Percentiles rank a stretch among this genome's conserved stretches.
Evolutionary conservation across 306 rosid genomes (phyloP).

Genomic region (Amphicarpaea edgeworthii): DNA sequence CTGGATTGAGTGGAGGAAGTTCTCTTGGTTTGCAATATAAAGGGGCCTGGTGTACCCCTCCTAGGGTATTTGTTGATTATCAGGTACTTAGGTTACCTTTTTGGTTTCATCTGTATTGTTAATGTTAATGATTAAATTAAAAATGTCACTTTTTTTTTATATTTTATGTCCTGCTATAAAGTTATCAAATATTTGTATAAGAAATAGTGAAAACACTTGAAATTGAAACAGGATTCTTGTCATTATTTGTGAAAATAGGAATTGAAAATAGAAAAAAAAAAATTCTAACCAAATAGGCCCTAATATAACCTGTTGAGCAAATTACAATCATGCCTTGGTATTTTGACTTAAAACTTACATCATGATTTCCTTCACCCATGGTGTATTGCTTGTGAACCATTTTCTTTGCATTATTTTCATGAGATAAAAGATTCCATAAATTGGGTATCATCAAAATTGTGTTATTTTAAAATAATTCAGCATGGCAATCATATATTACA

Average conservation of each 20-base stretch:
- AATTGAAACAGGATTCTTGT: not conserved
- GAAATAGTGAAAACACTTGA: slow-evolving; percentile 11
- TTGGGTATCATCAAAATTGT: slow-evolving; percentile 1
- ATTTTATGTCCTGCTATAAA: not conserved
- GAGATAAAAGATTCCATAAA: not conserved
- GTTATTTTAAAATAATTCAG: not conserved
- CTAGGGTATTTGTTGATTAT: slow-evolving; percentile 93
- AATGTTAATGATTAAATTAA: no score
- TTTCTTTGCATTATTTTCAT: not conserved
- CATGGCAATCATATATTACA: not conserved
- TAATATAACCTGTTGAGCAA: not conserved
- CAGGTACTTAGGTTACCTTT: slow-evolving; percentile 66
- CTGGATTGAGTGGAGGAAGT: slow-evolving; percentile 98
- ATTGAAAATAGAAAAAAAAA: not conserved
- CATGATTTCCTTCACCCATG: not conserved
- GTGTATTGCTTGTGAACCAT: slow-evolving; percentile 11
- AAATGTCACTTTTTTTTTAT: not conserved
- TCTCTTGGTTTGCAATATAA: slow-evolving; percentile 89
- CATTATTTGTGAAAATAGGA: slow-evolving; percentile 4
- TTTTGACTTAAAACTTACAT: not conserved
- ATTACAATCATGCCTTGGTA: slow-evolving; percentile 2
- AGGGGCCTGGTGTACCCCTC: slow-evolving; percentile 99
- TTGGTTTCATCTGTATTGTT: slow-evolving; percentile 24
- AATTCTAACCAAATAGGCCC: not conserved
- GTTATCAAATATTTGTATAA: not conserved